phyloP scores from a whole-genome alignment of 176 grass and related monocot genomes.

The Thinopyrum elongatum region DNA sequence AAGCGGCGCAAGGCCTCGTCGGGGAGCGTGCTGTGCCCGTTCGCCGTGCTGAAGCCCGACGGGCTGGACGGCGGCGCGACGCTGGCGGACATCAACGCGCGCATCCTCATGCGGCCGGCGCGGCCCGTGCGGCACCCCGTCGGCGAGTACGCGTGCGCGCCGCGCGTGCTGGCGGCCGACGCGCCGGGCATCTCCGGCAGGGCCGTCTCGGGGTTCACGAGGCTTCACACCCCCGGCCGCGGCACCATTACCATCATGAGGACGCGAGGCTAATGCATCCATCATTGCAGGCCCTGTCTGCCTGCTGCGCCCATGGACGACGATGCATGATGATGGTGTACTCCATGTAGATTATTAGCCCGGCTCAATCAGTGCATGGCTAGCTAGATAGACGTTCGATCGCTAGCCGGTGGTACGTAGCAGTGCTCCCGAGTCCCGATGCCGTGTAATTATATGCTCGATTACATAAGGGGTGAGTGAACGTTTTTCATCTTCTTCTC shows the following conservation, averaged over 20 bases:
- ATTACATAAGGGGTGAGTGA: conserved; percentile 33
- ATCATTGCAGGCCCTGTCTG: not conserved
- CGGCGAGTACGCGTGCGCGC: conserved; percentile 75
- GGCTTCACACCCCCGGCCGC: conserved; percentile 72
- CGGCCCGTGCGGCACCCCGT: conserved; percentile 90
- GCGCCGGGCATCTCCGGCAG: conserved; percentile 78
- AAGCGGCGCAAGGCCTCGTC: conserved; percentile 20
- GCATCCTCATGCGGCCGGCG: conserved; percentile 65
- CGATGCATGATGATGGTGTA: not conserved
- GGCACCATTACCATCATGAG: conserved; percentile 97
- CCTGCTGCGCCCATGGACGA: not conserved
- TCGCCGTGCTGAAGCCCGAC: conserved; percentile 89
- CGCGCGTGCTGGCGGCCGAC: conserved; percentile 51
- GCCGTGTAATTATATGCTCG: conserved; percentile 53
- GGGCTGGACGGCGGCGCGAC: conserved; percentile 78
- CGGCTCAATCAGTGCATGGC: not conserved
- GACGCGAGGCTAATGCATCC: conserved; percentile 44
- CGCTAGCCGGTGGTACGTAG: not conserved
- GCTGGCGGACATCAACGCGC: conserved; percentile 89
- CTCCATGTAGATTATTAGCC: conserved; percentile 22
- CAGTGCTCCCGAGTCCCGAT: not conserved
- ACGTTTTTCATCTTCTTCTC: not conserved
- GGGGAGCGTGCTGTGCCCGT: conserved; percentile 54
- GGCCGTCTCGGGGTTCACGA: conserved; percentile 68
- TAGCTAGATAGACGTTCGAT: not conserved